Base-by-base conservation (phyloP, 169 alveolate genomes). In the Plasmodium coatneyi region DNA sequence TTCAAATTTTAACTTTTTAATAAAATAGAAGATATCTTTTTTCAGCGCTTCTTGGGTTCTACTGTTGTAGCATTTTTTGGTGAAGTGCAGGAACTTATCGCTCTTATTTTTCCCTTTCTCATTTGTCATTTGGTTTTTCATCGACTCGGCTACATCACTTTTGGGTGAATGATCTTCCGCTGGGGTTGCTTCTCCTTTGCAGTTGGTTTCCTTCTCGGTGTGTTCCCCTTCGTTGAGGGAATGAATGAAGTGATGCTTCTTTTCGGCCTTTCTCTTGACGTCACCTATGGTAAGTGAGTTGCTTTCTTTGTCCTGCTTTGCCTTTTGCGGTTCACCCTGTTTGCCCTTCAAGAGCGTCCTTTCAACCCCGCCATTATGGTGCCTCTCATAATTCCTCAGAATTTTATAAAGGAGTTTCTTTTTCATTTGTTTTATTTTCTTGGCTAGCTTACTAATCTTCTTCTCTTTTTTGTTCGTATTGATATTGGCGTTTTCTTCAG, bases 351-450 rank as follows among this genome's bases (percentile, higher is more conserved):
- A 5, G 39, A 14, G 43, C 56, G 36, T 25, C 34, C 3, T 46
- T n/a, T 80, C 74, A 80, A n/a, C 71, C 66, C 56, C 30, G 32
- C 41, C 41, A 16, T 22, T 39, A 66, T 66, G 72, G 34, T 36
- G 16, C 72, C 22, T 39, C 34, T 43, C 84, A 25, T 34, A 80
- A 80, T 43, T 80, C 28, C 84, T 80, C 60, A 80, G 22, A 43
- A 81, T 52, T 22, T 81, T 81, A 39, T 30, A 81, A 19, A 81
- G 54, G 71, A 81, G 3, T 49, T 49, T 49, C 25, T 81, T 81
- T 81, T 81, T 81, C 79, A 81, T 81, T 30, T 81, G 79, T 81
- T 81, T 81, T 54, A 81, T 81, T 81, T 81, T 81, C 19, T 81
- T 52, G 28, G 70, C 12, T 30, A 52, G 25, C 70, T 81, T 56